Base-by-base conservation (phyloP, 2,329 filamentous ascomycete genomes). In the Fusarium lateritium region DNA sequence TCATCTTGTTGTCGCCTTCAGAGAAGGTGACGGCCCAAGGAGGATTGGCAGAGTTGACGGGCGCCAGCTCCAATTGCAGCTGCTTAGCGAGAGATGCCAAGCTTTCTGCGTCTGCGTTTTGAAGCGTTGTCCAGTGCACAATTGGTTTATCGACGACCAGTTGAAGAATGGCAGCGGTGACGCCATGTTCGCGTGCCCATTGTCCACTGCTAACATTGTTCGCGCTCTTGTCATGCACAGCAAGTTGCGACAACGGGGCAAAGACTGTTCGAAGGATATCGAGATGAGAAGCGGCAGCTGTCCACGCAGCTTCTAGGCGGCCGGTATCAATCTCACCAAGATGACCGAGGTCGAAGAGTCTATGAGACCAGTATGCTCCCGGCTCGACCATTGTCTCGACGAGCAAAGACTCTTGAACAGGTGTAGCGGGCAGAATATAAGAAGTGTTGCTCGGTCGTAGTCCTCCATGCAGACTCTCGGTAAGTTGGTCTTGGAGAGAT, bases 351-450 rank as follows among this genome's bases (percentile, higher is more conserved):
- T 67, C 58, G 7, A 67, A 68, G 3, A 68, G 5, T 8, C 65
- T 58, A 17, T 67, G 65, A 1, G 65, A 52, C 64, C 65, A 67
- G 17, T 68, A 67, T 3, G 65, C 64, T 19, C 53, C 39, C 1
- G 65, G 52, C 28, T 68, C 65, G 0, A 67, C 43, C 58, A 67
- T 67, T 2, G 65, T 67, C 36, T 67, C 65, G 0, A 67, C 51
- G 9, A 67, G 59, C 4, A 67, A 53, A 0, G 64, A 67, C 22
- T 67, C 65, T 3, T 67, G 65, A 39, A 67, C 50, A 2, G 64
- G 65, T 0, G 64, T 67, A 0, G 64, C 65, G 1, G 65, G 64
- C 0, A 67, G n/a, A 8, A 67, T 42, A 2, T 24, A 40, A 2
- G 8, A n/a, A 0, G 65, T 67, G n/a, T 67, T 47, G 2, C 40